phyloP scores from a whole-genome alignment of 306 rosid species.

The Glycyrrhiza uralensis region DNA sequence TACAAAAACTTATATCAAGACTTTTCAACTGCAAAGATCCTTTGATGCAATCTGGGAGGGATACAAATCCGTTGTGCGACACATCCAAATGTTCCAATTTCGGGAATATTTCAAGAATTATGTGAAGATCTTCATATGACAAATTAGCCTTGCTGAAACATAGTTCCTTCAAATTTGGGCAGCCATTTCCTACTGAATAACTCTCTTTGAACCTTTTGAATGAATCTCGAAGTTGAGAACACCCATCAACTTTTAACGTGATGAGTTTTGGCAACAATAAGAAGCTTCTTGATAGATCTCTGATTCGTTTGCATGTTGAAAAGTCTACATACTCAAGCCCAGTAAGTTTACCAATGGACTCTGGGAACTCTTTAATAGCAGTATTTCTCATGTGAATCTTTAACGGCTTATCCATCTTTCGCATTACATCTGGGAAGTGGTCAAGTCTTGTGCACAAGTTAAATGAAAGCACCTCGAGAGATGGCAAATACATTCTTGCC shows the following conservation, averaged over 20 bases:
- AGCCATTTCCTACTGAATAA: background rate
- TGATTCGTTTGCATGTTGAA: background rate
- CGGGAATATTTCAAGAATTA: background rate
- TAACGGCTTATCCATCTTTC: background rate
- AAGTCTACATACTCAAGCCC: background rate
- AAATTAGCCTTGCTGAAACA: background rate
- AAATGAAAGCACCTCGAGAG: background rate
- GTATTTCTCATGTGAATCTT: background rate
- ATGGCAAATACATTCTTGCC: background rate
- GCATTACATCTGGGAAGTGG: background rate
- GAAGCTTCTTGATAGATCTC: background rate
- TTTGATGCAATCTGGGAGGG: background rate
- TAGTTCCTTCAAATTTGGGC: background rate
- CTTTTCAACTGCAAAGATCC: background rate
- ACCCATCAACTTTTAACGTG: background rate
- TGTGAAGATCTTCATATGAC: background rate
- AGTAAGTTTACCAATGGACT: background rate
- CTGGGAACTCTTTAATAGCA: constrained; percentile 15
- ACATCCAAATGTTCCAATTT: background rate
- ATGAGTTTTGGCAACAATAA: background rate
- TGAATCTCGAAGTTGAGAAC: background rate
- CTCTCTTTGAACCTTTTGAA: background rate
- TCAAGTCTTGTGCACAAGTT: background rate
- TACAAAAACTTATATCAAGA: background rate
- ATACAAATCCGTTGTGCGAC: background rate